Base-by-base conservation (phyloP, 2,329 filamentous ascomycete genomes). In the Nigrospora oryzae region DNA sequence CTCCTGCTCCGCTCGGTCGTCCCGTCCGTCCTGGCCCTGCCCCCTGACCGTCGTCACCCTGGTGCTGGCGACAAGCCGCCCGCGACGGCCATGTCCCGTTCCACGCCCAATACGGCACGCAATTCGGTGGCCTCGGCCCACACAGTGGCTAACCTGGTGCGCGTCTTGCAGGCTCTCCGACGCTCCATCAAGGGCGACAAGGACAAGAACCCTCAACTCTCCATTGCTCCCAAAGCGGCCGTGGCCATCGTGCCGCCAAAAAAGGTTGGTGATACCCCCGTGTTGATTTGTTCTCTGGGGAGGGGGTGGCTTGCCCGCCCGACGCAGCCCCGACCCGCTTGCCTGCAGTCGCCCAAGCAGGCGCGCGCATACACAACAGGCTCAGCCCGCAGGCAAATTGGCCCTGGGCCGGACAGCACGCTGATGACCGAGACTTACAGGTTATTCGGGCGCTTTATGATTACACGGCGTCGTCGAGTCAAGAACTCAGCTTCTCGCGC, bases 401-500 rank as follows among this genome's bases (percentile, higher is more conserved):
- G 23, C 23, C 5, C 35, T 39, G n/a, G n/a, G 34, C 19, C 23
- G 23, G 5, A 28, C 23, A 4, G 23, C 23, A 28, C 10, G 44
- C 53, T 61, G 38, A 60, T 47, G 36, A 39, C 38, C 39, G 48
- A 48, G 40, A 46, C 43, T 13, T 42, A 23, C 59, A 96, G 90
- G 90, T 98, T 49, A 98, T 98, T 65, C 89, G 91, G 73, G 93
- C 93, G 30, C 83, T 96, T 47, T 95, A 95, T 75, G 88, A 94
- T 65, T 95, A 95, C 69, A 78, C 84, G 59, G 86, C 89, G 48
- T 78, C 84, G 58, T 80, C 81, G 48, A 69, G 69, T 43, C 84
- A 91, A 63, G 84, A 95, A 70, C 75, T 98, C 57, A 84, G 86
- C 62, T 98, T 98, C 68, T 89, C 84, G 53, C 86, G 89, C 62